A percentile compares a stretch with the other conserved stretches of the same genome.
Evolutionary conservation across 1,284 basidiomycete species (phyloP).

Genomic region (Earliella scabrosa): DNA sequence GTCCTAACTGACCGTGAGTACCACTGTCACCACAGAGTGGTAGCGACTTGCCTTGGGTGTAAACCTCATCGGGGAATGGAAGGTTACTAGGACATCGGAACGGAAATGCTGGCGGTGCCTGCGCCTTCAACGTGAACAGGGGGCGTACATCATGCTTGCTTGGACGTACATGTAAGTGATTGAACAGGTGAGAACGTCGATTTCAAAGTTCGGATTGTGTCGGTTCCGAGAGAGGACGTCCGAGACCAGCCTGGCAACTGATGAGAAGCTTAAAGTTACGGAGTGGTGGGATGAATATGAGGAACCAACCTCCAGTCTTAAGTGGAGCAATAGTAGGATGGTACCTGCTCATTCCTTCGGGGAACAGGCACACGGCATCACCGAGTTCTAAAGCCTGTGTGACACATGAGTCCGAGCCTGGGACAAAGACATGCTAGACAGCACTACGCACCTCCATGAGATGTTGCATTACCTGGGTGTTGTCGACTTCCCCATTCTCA

Average conservation of each 20-base stretch:
- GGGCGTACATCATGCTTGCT: no score
- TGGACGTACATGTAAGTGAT: slow-evolving; percentile 76
- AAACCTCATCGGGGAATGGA: slow-evolving; percentile 75
- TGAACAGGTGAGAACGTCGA: slow-evolving; percentile 77
- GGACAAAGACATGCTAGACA: background rate
- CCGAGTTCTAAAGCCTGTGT: slow-evolving; percentile 74
- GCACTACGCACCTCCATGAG: slow-evolving; percentile 59
- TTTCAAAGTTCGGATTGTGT: slow-evolving; percentile 68
- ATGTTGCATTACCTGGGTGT: slow-evolving; percentile 66
- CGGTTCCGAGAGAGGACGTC: slow-evolving; percentile 76
- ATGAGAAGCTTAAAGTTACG: slow-evolving; percentile 3
- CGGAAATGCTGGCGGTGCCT: slow-evolving; percentile 78
- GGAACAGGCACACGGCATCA: slow-evolving; percentile 82
- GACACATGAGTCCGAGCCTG: background rate
- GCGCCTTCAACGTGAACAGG: slow-evolving; percentile 40
- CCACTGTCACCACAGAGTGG: slow-evolving; percentile 1
- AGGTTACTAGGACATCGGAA: slow-evolving; percentile 84
- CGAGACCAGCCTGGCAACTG: slow-evolving; percentile 81
- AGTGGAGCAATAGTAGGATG: slow-evolving; percentile 83
- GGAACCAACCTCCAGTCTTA: slow-evolving; percentile 75
- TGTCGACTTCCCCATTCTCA: slow-evolving; percentile 58
- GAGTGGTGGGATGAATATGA: background rate
- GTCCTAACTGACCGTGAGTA: slow-evolving; percentile 42
- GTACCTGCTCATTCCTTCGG: slow-evolving; percentile 83
- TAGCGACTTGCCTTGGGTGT: slow-evolving; percentile 53